Conservation (phyloP, 2,329 filamentous ascomycete species). For the Mariannaea elegans region DNA sequence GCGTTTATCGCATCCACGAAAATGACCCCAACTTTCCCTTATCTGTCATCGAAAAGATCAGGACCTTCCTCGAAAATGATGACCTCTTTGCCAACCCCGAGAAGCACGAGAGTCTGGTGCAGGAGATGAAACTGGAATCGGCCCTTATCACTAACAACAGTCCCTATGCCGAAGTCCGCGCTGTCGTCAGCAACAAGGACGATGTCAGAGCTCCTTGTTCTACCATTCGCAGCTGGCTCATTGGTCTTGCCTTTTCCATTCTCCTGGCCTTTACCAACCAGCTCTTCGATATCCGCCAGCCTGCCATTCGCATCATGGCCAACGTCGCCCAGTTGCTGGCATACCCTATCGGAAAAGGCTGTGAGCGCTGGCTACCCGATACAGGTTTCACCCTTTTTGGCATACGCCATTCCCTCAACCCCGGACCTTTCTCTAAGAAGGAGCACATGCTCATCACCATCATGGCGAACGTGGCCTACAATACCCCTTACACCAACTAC, state of each 20-base stretch:
- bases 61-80: conserved; percentile 54
- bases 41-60: conserved; percentile 51
- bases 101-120: conserved; percentile 57
- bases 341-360: conserved; percentile 62
- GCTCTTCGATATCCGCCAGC: conserved; percentile 66
- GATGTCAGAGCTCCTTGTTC: conserved; percentile 58
- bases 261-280: conserved; percentile 63
- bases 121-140: conserved; percentile 64
- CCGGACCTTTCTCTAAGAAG: conserved; percentile 66
- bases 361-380: conserved; percentile 61
- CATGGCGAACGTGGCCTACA: conserved; percentile 68
- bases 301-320: conserved; percentile 61
- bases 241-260: conserved; percentile 61
- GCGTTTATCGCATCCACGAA: conserved; percentile 52
- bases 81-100: conserved; percentile 55
- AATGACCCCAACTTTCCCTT: conserved; percentile 55
- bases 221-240: conserved; percentile 63
- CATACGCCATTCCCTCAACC: conserved; percentile 60
- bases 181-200: conserved; percentile 66
- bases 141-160: conserved; percentile 64
- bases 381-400: conserved; percentile 57
- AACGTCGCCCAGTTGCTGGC: conserved; percentile 66
- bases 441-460: conserved; percentile 70
- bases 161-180: conserved; percentile 65
- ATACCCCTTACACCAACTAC: conserved; percentile 62